Evolutionary conservation across 495 filamentous ascomycete species (phyloP).

Genomic region (Aspergillus avenaceus): DNA sequence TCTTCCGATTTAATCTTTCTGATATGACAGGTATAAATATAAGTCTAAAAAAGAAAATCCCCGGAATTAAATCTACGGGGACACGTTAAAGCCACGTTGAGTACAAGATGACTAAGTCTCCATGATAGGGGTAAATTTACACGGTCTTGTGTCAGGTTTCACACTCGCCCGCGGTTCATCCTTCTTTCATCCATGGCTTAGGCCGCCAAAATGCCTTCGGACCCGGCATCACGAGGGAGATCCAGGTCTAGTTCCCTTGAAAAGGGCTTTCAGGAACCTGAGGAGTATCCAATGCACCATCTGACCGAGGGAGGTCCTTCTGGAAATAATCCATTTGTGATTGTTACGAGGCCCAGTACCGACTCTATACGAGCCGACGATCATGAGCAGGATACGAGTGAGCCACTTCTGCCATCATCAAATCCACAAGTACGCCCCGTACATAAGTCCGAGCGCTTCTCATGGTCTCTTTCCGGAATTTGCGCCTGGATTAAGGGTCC

Average conservation of each 20-base stretch:
- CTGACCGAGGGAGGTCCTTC: constrained; percentile 12
- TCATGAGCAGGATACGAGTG: constrained; percentile 11
- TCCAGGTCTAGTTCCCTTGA: constrained; percentile 19
- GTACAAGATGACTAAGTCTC: not conserved
- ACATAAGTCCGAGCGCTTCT: constrained; percentile 17
- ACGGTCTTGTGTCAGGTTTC: not conserved
- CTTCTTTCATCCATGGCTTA: constrained; percentile 5
- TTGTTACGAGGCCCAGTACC: constrained; percentile 10
- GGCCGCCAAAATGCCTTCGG: constrained; percentile 9
- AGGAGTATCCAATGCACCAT: constrained; percentile 9
- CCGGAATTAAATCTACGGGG: not conserved
- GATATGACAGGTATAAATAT: too few species aligned
- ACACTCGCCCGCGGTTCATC: not conserved
- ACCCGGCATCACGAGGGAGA: constrained; percentile 1
- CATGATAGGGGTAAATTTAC: not conserved
- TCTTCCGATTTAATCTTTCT: too few species aligned
- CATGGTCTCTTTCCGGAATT: constrained; percentile 24
- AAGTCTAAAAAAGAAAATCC: too few species aligned
- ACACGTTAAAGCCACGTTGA: not conserved
- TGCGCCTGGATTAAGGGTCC: constrained; percentile 48
- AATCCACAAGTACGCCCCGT: not conserved
- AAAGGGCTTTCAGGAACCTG: constrained; percentile 7
- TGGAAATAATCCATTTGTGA: constrained; percentile 11
- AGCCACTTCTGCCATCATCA: constrained; percentile 22
- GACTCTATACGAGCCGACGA: constrained; percentile 14